These are phyloP conservation scores for Leccinellum rugosiceps DNA, from an alignment of 768 basidiomycete genomes.

Conservation along the genomic window DNA sequence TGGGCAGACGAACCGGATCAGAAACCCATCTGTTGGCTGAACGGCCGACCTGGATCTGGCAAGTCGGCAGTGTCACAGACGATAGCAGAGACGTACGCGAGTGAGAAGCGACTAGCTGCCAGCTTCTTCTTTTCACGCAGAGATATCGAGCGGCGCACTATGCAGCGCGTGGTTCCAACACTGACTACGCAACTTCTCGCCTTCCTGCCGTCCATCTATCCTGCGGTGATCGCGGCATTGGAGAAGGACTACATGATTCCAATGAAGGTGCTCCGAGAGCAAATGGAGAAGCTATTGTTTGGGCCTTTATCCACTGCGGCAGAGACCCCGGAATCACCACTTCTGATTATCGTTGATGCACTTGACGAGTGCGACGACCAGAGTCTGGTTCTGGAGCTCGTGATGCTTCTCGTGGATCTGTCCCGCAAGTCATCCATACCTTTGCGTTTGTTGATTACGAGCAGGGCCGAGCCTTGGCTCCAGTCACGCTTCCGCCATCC, in stretches of 20 bases:
- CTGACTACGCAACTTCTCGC: slow-evolving; percentile 31
- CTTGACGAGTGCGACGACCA: slow-evolving; percentile 25
- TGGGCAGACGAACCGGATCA: slow-evolving; percentile 12
- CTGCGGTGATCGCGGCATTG: slow-evolving; percentile 20
- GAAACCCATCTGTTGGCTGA: slow-evolving; percentile 23
- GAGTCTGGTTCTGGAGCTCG: slow-evolving; percentile 20
- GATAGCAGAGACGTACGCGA: slow-evolving; percentile 25
- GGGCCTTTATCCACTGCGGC: slow-evolving; percentile 16
- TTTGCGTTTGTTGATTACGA: slow-evolving; percentile 26
- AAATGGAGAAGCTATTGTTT: slow-evolving; percentile 26
- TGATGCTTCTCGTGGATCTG: slow-evolving; percentile 19
- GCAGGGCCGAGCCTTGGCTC: slow-evolving; percentile 17
- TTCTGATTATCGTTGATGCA: slow-evolving; percentile 21
- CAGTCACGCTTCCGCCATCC: slow-evolving; percentile 16
- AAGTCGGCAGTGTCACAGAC: slow-evolving; percentile 32
- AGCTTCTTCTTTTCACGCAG: slow-evolving; percentile 37
- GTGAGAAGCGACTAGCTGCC: slow-evolving; percentile 24
- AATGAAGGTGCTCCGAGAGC: slow-evolving; percentile 27
- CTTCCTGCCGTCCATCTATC: slow-evolving; percentile 19
- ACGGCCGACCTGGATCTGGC: slow-evolving; percentile 25
- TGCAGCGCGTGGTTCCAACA: slow-evolving; percentile 28
- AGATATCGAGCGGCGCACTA: slow-evolving; percentile 22
- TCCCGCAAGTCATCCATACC: slow-evolving; percentile 5
- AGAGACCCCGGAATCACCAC: slow-evolving; percentile 4
- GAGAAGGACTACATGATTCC: slow-evolving; percentile 27